Evolutionary conservation across 352 stramenopile species (phyloP), one percentile per base, ranked within the genome.

Genomic region (Phytophthora parvispora): DNA sequence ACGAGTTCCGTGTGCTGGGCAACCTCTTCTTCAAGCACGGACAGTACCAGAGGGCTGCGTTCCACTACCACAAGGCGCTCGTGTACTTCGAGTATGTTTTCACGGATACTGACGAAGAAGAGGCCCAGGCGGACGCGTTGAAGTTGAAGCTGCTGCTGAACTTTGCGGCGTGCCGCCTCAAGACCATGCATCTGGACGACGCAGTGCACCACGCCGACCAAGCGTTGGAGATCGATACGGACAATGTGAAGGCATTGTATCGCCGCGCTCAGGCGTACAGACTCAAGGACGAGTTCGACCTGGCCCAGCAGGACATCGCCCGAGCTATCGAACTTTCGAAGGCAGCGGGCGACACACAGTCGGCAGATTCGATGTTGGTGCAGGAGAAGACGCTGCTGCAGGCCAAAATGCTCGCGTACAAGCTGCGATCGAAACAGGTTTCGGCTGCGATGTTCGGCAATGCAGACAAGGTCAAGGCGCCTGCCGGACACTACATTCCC

Each of bases 31-130:
- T 92, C 62, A 67, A 72, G 38, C 87, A 96, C 43, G 89, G 87
- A 3, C 87, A 96, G 77, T 94, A 87, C 61, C 86, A 94, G 59
- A 84, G 87, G 66, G 89, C 89, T 0, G 84, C 85, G 13, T 95
- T 86, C 54, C 81, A 95, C 54, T 96, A 94, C 66, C 87, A 96
- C 72, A 86, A 86, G 53, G 87, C 89, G 38, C 77, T 96, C 22
- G 80, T 95, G 47, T 94, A 94, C 60, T 96, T 96, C 70, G 89
- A 96, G 74, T 96, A 96, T 64, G 74, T 96, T 16, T 96, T 96
- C 52, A 75, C 83, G 2, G 89, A 96, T 40, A 84, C 75, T 0
- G 74, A 91, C 1, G 74, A 60, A 3, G 89, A 95, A 29, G 78
- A 91, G 48, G 32, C 32, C 7, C 50, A 72, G 24, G 78, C 86